Percentiles rank a stretch among this genome's conserved stretches.
These are phyloP conservation scores for Phytopythium kandeliae DNA, from an alignment of 352 stramenopile genomes.

Conservation along the genomic window DNA sequence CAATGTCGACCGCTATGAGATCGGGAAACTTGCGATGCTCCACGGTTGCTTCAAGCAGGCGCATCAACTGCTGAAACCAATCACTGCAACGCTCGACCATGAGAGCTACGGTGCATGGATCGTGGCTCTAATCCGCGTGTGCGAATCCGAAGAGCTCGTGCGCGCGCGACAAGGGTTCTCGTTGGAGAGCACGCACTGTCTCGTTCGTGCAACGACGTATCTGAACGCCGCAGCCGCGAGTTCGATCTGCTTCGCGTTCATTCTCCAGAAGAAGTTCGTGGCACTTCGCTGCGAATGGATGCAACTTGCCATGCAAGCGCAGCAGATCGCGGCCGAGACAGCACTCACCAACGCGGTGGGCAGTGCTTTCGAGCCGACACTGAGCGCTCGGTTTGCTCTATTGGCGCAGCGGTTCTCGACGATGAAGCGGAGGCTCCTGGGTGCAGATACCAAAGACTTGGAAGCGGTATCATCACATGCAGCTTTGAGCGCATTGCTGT, in stretches of 20 bases:
- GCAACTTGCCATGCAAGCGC: slow-evolving; percentile 30
- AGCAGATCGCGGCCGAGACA: slow-evolving; percentile 38
- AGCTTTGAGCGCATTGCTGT: slow-evolving; percentile 19
- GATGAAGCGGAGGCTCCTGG: slow-evolving; percentile 25
- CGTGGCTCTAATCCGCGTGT: slow-evolving; percentile 22
- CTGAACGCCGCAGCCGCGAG: slow-evolving; percentile 29
- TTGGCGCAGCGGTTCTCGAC: slow-evolving; percentile 18
- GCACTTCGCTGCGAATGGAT: slow-evolving; percentile 31
- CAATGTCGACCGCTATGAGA: slow-evolving; percentile 36
- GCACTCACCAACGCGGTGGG: slow-evolving; percentile 26
- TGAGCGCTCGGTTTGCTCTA: slow-evolving; percentile 18
- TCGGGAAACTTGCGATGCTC: slow-evolving; percentile 35
- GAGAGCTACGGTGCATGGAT: slow-evolving; percentile 50
- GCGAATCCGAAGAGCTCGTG: slow-evolving; percentile 27
- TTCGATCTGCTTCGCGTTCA: slow-evolving; percentile 29
- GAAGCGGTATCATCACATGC: slow-evolving; percentile 19
- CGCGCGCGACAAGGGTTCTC: slow-evolving; percentile 12
- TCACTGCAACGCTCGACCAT: slow-evolving; percentile 21
- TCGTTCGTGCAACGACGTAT: slow-evolving; percentile 18
- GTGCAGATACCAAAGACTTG: slow-evolving; percentile 19
- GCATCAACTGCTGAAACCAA: slow-evolving; percentile 14
- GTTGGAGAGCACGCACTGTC: slow-evolving; percentile 22
- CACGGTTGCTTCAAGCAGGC: slow-evolving; percentile 25
- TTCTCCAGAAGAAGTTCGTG: slow-evolving; percentile 33
- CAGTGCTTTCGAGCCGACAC: slow-evolving; percentile 12